Evolutionary conservation across 805 yeast genomes (phyloP).

Genomic region (Metschnikowia proteae): DNA sequence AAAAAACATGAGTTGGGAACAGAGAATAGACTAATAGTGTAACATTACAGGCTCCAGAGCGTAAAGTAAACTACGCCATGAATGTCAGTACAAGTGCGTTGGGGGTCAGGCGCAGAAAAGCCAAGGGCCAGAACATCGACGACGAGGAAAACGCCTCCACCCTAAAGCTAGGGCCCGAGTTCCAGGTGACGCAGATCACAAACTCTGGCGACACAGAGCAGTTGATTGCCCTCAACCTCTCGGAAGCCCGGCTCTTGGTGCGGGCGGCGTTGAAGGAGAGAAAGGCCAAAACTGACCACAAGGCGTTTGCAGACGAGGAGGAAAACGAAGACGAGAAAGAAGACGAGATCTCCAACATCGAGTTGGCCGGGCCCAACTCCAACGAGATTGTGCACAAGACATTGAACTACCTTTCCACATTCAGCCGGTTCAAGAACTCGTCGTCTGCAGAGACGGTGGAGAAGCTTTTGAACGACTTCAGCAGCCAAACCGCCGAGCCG

Average conservation of each 20-base stretch:
- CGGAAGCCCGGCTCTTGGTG: constrained; percentile 86
- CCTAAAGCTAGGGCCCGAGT: constrained; percentile 89
- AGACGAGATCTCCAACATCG: constrained; percentile 45
- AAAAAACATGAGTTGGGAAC: not conserved
- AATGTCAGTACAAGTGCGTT: constrained; percentile 86
- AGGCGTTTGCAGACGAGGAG: constrained; percentile 23
- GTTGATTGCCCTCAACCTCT: constrained; percentile 78
- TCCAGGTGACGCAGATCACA: constrained; percentile 72
- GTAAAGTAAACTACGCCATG: constrained; percentile 40
- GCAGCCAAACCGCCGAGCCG: constrained; percentile 41
- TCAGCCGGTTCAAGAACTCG: constrained; percentile 87
- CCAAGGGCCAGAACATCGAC: constrained; percentile 54
- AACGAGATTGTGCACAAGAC: constrained; percentile 90
- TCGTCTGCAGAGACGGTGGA: constrained; percentile 94
- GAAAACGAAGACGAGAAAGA: constrained; percentile 41
- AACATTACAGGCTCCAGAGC: not conserved
- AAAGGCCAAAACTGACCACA: constrained; percentile 34
- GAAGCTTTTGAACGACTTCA: constrained; percentile 72
- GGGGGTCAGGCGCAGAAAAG: constrained; percentile 73
- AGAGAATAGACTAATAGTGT: not conserved
- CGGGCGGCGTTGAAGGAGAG: constrained; percentile 81
- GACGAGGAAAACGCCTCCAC: constrained; percentile 92
- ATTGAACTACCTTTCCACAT: constrained; percentile 76
- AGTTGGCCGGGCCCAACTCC: constrained; percentile 64
- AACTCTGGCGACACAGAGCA: constrained; percentile 77